Evolutionary conservation across 345 rosid species (phyloP), one percentile per base, ranked within the genome.

Genomic region (Acer campestre): DNA sequence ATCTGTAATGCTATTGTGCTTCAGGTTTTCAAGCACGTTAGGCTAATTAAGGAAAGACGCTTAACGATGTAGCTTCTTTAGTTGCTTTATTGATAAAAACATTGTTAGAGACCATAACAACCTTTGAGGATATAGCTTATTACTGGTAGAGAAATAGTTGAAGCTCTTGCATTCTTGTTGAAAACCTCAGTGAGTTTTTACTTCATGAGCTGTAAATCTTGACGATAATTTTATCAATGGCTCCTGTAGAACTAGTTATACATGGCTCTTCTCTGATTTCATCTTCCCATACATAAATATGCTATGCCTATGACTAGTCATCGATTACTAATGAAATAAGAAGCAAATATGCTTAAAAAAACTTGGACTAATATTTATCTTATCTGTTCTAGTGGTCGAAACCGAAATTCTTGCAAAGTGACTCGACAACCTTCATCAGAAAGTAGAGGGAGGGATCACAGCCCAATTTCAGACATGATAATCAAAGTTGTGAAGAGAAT

Each of bases 391-490:
- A 92, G 96, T 7, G 86, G 90, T 66, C 70, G 71, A 58, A 73
- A 64, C 18, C 89, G 80, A 16, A 80, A 74, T 62, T 86, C 86
- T 13, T 92, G 96, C 86, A 90, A 84, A 83, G 90, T 90, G 80
- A 86, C 93, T 10, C 70, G 44, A 61, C 79, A 25, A 10, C 96
- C 94, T 61, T 90, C 85, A 53, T 35, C 70, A 17, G 80, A 55
- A 77, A 70, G 86, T 23, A 75, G 80, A 61, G 89, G 88, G 71
- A 88, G 77, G 83, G 90, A 85, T 62, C 82, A 12, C 65, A 89
- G 88, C 78, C 75, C 78, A 27, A 63, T 88, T 59, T 92, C 94
- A 10, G 85, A 87, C 68, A 66, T 58, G 35, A 81, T 88, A 86
- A 80, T 78, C 9, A 68, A 82, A 55, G 88, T 61, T 9, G 84